These are phyloP conservation scores for Leishmania martiniquensis DNA, from an alignment of 208 protist species.

Conservation along the genomic window DNA sequence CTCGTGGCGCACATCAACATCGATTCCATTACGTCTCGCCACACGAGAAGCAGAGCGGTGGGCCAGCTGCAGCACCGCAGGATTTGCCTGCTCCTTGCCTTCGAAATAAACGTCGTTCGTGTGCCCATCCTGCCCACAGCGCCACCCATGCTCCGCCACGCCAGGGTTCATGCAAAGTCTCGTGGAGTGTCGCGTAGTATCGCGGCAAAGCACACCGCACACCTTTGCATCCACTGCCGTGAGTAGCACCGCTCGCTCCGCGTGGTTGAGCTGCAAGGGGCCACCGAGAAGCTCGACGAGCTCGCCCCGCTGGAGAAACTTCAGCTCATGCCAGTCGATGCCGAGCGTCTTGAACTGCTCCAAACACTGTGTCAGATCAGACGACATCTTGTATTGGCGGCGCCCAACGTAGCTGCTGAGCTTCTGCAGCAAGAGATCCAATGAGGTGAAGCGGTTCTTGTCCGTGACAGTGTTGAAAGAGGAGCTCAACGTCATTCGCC, in stretches of 20 bases:
- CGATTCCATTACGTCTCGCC: constrained; percentile 61
- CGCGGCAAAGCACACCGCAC: constrained; percentile 82
- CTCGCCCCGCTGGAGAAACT: constrained; percentile 64
- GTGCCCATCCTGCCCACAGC: constrained; percentile 82
- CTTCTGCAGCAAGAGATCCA: constrained; percentile 71
- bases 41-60: constrained; percentile 59
- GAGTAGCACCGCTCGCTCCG: constrained; percentile 68
- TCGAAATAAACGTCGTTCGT: constrained; percentile 92
- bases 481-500: constrained; percentile 66
- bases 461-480: constrained; percentile 77
- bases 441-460: constrained; percentile 78
- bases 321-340: constrained; percentile 91
- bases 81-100: constrained; percentile 77
- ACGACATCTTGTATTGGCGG: constrained; percentile 86
- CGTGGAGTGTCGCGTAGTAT: constrained; percentile 67
- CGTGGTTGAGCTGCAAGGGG: constrained; percentile 44
- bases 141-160: constrained; percentile 77
- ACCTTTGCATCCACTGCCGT: constrained; percentile 68
- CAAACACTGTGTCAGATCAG: constrained; percentile 46
- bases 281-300: constrained; percentile 59
- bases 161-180: constrained; percentile 74
- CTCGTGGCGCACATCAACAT: constrained; percentile 64
- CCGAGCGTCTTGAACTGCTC: constrained; percentile 61
- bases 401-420: constrained; percentile 82
- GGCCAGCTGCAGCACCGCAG: constrained; percentile 55